phyloP scores from a whole-genome alignment of 306 rosid genomes.

The Erythrophleum fordii region DNA sequence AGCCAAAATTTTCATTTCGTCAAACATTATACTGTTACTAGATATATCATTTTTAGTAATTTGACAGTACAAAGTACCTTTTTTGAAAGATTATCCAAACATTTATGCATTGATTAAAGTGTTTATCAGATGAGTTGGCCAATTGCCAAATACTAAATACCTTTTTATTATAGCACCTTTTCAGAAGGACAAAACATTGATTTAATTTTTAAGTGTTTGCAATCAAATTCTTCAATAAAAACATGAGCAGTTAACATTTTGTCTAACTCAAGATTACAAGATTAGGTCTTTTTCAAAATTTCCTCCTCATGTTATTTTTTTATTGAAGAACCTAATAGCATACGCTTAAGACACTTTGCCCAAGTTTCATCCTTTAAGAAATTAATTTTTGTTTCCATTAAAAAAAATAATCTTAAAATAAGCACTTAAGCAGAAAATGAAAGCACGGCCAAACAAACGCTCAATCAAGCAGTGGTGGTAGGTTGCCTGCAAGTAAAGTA shows the following conservation, averaged over 20 bases:
- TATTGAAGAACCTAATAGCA: neutral
- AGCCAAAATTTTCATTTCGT: neutral
- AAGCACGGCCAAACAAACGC: neutral
- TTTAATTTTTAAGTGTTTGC: neutral
- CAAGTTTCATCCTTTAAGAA: neutral
- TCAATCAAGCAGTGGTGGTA: constrained; percentile 14
- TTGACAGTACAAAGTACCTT: neutral
- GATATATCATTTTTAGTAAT: neutral
- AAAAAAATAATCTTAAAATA: no score
- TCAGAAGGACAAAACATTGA: neutral
- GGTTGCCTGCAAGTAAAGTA: constrained; percentile 87
- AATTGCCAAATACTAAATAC: no score
- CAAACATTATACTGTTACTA: neutral
- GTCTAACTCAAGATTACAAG: neutral
- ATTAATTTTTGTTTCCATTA: neutral
- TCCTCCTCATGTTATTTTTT: neutral
- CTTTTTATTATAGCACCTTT: neutral
- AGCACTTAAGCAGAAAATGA: neutral
- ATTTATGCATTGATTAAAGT: neutral
- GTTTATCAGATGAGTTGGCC: no score
- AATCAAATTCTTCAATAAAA: neutral
- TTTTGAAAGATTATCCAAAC: neutral
- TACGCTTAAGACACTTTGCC: neutral
- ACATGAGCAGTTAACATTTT: neutral
- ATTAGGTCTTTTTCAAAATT: neutral